Evolutionary conservation across 169 alveolate genomes (phyloP), one percentile per base, ranked within the genome.

Genomic region (Eimeria necatrix): DNA sequence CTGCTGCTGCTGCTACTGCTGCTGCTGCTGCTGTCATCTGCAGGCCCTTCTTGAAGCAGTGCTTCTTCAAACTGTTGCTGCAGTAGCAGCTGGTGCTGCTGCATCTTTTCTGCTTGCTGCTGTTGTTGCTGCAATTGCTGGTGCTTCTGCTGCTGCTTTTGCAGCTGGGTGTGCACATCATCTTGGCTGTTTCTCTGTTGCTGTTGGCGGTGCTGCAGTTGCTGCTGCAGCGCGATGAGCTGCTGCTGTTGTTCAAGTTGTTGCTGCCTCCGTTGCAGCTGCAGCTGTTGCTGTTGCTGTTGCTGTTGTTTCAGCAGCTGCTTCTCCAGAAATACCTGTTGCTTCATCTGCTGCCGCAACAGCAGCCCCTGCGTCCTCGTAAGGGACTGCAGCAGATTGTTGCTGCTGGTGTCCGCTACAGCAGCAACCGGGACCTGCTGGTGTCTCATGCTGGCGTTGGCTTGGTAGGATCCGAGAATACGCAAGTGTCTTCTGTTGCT

Each of bases 41-140:
- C 10, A 32, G 87, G 64, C 22, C 87, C 61, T 49, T 76, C 87
- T 22, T 76, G 87, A 24, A 76, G 68, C 20, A 76, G 22, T 0
- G 87, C 87, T 2, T 76, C 61, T 76, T 76, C 87, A 14, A 76
- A 76, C 46, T 76, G 87, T 26, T 76, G 87, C 87, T 76, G 87
- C 61, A 76, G 24, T 9, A 76, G 59, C 87, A 41, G 87, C 68
- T 76, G 87, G 20, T 76, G 68, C 49, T 49, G 87, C 64, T 48
- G 14, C 64, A 76, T 4, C 32, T 20, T 76, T 9, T 76, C 87
- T 49, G 8, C 46, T 41, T 76, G 87, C 87, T 48, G 59, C 87
- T 76, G 87, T 22, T 76, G 59, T 26, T 49, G 87, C 64, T 76
- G 87, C 46, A 76, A 60, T 32, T 49, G 87, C 59, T 48, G 87